Conservation (phyloP, 169 alveolate genomes). For the Eimeria maxima region DNA sequence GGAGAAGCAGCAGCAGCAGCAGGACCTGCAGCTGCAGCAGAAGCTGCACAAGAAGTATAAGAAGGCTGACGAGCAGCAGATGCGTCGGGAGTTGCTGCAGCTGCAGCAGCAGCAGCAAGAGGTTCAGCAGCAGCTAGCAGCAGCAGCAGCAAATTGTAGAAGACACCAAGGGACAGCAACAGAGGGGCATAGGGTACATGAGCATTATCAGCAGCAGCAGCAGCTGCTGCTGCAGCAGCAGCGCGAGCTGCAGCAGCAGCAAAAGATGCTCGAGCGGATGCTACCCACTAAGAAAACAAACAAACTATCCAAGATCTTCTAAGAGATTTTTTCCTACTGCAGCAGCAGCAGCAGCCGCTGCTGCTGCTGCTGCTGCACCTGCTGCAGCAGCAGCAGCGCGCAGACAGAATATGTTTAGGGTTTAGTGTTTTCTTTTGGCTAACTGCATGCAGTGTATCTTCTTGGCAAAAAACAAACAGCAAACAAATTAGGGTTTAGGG, state of each 20-base stretch:
- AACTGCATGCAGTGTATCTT: not conserved
- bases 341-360: slow-evolving; percentile 4
- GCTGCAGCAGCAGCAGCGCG: not conserved
- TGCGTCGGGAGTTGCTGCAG: slow-evolving; percentile 42
- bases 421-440: not conserved
- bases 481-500: not conserved
- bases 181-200: not conserved
- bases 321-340: too few relatives aligned
- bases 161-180: slow-evolving; percentile 9
- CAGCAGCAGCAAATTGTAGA: not conserved
- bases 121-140: not conserved
- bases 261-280: not conserved
- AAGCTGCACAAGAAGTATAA: slow-evolving; percentile 11
- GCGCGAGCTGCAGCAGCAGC: not conserved
- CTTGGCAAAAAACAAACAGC: slow-evolving; percentile 31
- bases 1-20: not conserved
- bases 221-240: not conserved
- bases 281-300: not conserved
- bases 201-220: slow-evolving; percentile 14
- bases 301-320: not conserved
- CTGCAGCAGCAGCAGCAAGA: slow-evolving; percentile 69
- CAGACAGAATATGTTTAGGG: not conserved
- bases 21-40: slow-evolving; percentile 35
- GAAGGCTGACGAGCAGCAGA: not conserved
- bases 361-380: not conserved